A percentile compares a stretch with the other conserved stretches of the same genome.
These are phyloP conservation scores for Camelina neglecta DNA, from an alignment of 345 rosid species.

Conservation along the genomic window DNA sequence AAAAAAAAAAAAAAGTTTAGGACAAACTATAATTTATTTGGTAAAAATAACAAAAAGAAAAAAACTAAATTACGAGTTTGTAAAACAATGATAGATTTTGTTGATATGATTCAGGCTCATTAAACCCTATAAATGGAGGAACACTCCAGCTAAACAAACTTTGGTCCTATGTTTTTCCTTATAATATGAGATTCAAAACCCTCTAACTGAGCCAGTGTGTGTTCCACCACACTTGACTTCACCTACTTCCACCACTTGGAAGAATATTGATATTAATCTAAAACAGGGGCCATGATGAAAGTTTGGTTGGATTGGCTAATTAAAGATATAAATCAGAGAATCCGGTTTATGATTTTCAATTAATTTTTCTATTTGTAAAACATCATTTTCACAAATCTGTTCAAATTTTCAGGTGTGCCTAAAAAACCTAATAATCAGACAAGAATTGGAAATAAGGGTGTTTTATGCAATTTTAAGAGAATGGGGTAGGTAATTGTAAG, in stretches of 20 bases:
- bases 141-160: not conserved
- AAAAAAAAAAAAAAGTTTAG: too few species aligned
- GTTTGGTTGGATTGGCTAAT: not conserved
- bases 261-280: not conserved
- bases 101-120: too few species aligned
- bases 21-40: too few species aligned
- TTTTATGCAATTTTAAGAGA: not conserved
- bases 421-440: not conserved
- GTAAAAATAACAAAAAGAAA: too few species aligned
- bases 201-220: not conserved
- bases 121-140: not conserved
- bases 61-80: too few species aligned
- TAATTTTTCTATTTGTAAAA: not conserved
- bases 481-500: not conserved
- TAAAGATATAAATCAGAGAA: too few species aligned
- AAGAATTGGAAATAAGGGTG: conserved; percentile 6
- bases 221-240: not conserved
- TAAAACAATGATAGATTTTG: not conserved
- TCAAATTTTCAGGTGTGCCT: not conserved
- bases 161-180: not conserved
- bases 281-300: not conserved
- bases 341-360: not conserved
- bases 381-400: not conserved
- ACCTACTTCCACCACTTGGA: conserved; percentile 16
- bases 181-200: not conserved